phyloP scores from a whole-genome alignment of 441 rosid species.

The Eugenia klotzschiana region DNA sequence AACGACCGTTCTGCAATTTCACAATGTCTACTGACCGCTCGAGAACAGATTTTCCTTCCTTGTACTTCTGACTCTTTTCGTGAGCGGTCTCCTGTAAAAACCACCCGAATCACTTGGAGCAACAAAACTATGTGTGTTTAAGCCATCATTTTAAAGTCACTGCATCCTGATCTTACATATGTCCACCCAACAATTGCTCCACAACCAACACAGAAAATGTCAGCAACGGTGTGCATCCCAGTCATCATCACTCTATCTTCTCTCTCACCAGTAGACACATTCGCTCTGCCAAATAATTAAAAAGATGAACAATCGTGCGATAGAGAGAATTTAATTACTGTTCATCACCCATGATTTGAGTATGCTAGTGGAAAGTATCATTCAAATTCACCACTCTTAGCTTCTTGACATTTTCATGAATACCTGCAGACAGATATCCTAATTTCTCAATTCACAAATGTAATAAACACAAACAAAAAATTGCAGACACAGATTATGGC shows the following conservation, averaged over 20 bases:
- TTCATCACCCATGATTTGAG: not conserved
- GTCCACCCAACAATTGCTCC: slow-evolving; percentile 96
- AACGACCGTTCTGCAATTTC: slow-evolving; percentile 2
- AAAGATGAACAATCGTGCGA: slow-evolving; percentile 1
- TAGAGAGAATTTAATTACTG: not conserved
- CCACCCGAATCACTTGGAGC: slow-evolving; percentile 9
- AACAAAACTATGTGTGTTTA: slow-evolving; percentile 7
- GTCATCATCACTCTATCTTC: slow-evolving; percentile 89
- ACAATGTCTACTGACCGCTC: slow-evolving; percentile 50
- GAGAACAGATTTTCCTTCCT: slow-evolving; percentile 94
- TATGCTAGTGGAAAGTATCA: not conserved
- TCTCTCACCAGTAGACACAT: slow-evolving; percentile 48
- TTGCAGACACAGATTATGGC: not conserved
- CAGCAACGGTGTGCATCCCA: slow-evolving; percentile 79
- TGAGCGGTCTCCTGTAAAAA: slow-evolving; percentile 70
- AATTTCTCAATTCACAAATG: not conserved
- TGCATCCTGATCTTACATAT: slow-evolving; percentile 47
- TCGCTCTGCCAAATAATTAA: slow-evolving; percentile 43
- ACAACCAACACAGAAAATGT: slow-evolving; percentile 86
- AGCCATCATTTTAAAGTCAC: not conserved
- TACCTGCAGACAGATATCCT: not conserved
- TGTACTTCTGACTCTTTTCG: slow-evolving; percentile 83
- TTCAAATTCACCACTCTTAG: not conserved
- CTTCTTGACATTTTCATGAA: not conserved
- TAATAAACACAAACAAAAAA: not conserved